Evolutionary conservation across 1,139 yeast genomes (phyloP).

Genomic region (Yamadazyma taylorii): DNA sequence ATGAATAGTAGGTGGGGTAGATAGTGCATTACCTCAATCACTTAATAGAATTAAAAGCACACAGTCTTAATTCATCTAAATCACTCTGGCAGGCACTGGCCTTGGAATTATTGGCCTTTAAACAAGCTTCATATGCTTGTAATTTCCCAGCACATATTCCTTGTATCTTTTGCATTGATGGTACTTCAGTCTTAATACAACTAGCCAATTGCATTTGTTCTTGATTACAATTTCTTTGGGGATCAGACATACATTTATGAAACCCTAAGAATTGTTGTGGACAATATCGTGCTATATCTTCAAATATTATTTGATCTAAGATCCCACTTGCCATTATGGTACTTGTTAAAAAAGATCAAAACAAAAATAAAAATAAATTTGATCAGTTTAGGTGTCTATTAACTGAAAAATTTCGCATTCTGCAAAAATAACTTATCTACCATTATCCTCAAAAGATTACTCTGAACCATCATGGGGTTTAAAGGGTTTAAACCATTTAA

Average conservation of each 20-base stretch:
- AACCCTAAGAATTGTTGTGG: constrained; percentile 64
- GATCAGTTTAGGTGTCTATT: background rate
- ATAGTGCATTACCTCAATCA: background rate
- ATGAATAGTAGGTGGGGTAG: too few species aligned
- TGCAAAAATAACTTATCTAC: too few species aligned
- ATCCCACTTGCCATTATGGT: constrained; percentile 18
- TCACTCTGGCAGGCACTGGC: constrained; percentile 37
- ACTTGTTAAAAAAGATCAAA: too few species aligned
- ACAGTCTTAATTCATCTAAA: constrained; percentile 32
- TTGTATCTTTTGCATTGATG: constrained; percentile 64
- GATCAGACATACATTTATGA: constrained; percentile 59
- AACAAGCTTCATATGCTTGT: constrained; percentile 61
- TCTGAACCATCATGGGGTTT: too few species aligned
- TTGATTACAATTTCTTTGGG: constrained; percentile 47
- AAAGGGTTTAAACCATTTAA: background rate
- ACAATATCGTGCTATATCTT: constrained; percentile 59
- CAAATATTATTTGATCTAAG: constrained; percentile 33
- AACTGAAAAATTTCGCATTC: background rate
- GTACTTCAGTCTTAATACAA: constrained; percentile 61
- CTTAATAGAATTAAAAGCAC: constrained; percentile 28
- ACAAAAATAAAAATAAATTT: too few species aligned
- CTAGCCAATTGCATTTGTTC: constrained; percentile 53
- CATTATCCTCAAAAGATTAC: too few species aligned
- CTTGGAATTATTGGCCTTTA: constrained; percentile 37
- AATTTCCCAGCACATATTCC: constrained; percentile 55